Conservation (phyloP, 225 moss, liverwort and hornwort species). For the Bryum argenteum region DNA sequence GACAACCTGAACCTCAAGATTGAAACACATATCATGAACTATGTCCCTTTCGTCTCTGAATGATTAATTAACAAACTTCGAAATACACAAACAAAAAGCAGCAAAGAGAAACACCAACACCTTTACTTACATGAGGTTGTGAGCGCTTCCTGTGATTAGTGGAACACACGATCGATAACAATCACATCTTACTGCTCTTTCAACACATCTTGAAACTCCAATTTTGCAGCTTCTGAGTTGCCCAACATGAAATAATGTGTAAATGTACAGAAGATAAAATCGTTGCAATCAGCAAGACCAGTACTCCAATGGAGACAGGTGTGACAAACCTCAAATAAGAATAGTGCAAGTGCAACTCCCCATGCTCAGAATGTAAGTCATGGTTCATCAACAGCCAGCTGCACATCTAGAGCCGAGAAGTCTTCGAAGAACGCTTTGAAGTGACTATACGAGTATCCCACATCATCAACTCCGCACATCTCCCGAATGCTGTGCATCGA, state of each 20-base stretch:
- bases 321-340: slow-evolving; percentile 21
- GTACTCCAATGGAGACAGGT: slow-evolving; percentile 1
- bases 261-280: not conserved
- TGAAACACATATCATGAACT: too few relatives aligned
- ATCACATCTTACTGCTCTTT: not conserved
- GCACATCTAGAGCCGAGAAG: slow-evolving; percentile 71
- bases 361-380: slow-evolving; percentile 28
- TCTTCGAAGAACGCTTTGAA: slow-evolving; percentile 90
- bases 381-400: slow-evolving; percentile 58
- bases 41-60: too few relatives aligned
- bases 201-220: slow-evolving; percentile 22
- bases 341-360: not conserved
- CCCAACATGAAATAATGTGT: not conserved
- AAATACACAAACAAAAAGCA: too few relatives aligned
- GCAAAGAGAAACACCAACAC: too few relatives aligned
- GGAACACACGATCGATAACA: not conserved
- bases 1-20: too few relatives aligned
- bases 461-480: slow-evolving; percentile 98
- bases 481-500: slow-evolving; percentile 98
- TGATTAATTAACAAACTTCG: too few relatives aligned
- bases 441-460: slow-evolving; percentile 72
- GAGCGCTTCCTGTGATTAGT: slow-evolving; percentile 15
- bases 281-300: not conserved
- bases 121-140: not conserved
- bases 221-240: slow-evolving; percentile 1